phyloP scores from a whole-genome alignment of 208 protist genomes.

The Phytomonas sp. region DNA sequence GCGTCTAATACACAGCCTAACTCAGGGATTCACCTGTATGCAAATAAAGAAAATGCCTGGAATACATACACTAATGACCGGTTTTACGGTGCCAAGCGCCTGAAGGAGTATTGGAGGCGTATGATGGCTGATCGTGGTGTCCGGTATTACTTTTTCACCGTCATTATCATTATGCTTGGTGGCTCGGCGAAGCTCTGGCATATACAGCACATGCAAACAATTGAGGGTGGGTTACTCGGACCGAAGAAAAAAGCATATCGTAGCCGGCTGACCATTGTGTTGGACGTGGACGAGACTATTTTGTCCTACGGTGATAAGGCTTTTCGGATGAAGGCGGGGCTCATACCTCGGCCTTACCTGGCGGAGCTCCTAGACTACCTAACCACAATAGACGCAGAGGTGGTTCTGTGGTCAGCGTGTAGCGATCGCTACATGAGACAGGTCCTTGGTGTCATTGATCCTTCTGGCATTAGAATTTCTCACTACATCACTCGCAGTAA shows the following conservation, averaged over 20 bases:
- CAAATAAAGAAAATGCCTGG: conserved; percentile 86
- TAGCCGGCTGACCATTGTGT: conserved; percentile 75
- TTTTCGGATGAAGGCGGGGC: conserved; percentile 74
- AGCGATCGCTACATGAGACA: conserved; percentile 85
- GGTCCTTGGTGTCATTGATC: conserved; percentile 79
- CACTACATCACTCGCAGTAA: conserved; percentile 61
- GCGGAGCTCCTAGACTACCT: conserved; percentile 86
- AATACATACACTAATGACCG: conserved; percentile 73
- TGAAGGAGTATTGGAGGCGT: conserved; percentile 66
- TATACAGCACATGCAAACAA: conserved; percentile 42
- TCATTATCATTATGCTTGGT: conserved; percentile 40
- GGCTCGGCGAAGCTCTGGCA: conserved; percentile 46
- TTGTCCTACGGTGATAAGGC: conserved; percentile 89
- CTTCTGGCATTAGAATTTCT: conserved; percentile 60
- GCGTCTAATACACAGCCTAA: conserved; percentile 4
- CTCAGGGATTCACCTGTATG: conserved; percentile 72
- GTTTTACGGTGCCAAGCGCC: conserved; percentile 70
- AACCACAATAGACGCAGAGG: conserved; percentile 74
- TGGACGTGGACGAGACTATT: conserved; percentile 87
- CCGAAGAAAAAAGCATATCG: conserved; percentile 73
- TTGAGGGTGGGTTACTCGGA: conserved; percentile 51
- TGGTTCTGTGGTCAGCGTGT: conserved; percentile 82
- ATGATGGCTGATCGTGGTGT: conserved; percentile 59
- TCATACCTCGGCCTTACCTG: conserved; percentile 72
- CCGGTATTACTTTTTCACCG: conserved; percentile 72